These are phyloP conservation scores for Lycium barbarum DNA, from an alignment of 257 asterid genomes.

Conservation along the genomic window DNA sequence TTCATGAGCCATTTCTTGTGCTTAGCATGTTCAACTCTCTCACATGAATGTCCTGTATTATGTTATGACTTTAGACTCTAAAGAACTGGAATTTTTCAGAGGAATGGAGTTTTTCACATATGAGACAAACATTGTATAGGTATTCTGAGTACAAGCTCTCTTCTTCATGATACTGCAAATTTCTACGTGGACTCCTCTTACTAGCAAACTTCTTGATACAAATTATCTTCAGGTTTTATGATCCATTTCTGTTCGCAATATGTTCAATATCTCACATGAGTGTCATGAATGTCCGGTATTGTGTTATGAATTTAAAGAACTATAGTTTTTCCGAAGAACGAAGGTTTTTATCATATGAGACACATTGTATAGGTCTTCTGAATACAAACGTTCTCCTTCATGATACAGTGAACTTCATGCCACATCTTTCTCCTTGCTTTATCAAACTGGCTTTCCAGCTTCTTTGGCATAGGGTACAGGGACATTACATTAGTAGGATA, in stretches of 20 bases:
- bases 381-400: no score
- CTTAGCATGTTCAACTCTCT: not conserved
- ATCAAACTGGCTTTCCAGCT: not conserved
- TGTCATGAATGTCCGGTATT: no score
- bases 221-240: not conserved
- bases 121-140: constrained; percentile 12
- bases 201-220: not conserved
- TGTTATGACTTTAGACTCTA: not conserved
- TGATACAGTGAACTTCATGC: not conserved
- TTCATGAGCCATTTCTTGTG: constrained; percentile 15
- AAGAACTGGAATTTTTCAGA: not conserved
- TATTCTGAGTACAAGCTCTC: not conserved
- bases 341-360: no score
- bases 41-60: not conserved
- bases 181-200: not conserved
- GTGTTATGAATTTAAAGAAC: no score
- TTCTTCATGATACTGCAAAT: not conserved
- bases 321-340: no score
- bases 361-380: no score
- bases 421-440: not conserved
- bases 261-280: not conserved
- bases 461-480: not conserved
- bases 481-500: not conserved
- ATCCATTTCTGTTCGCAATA: not conserved
- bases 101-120: not conserved